Evolutionary conservation across 192 early-diverging fungal genomes (phyloP).

Genomic region (Coemansia sp.): DNA sequence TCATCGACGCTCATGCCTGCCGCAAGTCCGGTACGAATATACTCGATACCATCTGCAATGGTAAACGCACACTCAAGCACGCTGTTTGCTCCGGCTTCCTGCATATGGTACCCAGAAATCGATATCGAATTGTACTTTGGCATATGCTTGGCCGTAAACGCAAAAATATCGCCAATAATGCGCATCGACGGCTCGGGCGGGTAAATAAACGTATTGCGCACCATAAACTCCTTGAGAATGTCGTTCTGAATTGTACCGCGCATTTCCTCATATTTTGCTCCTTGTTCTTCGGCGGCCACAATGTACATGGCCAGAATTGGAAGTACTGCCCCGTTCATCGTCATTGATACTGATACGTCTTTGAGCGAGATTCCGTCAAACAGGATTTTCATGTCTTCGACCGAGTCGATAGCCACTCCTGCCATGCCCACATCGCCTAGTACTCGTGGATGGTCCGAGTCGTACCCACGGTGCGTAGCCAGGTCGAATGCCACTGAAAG

Average conservation of each 20-base stretch:
- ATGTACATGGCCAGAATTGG: constrained; percentile 91
- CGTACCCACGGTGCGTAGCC: constrained; percentile 87
- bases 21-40: constrained; percentile 69
- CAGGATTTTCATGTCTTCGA: constrained; percentile 91
- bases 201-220: constrained; percentile 92
- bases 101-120: constrained; percentile 93
- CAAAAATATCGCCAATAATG: constrained; percentile 88
- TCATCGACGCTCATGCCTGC: constrained; percentile 87
- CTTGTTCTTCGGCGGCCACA: constrained; percentile 85
- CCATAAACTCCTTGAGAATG: constrained; percentile 94
- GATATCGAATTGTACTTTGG: constrained; percentile 94
- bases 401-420: constrained; percentile 87
- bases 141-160: constrained; percentile 84
- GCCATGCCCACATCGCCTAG: constrained; percentile 92
- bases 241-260: constrained; percentile 91
- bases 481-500: constrained; percentile 87
- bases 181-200: constrained; percentile 89
- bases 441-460: constrained; percentile 88
- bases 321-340: constrained; percentile 93
- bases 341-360: constrained; percentile 91
- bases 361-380: constrained; percentile 88
- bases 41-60: constrained; percentile 86
- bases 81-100: constrained; percentile 86
- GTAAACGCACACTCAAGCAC: constrained; percentile 92
- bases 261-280: constrained; percentile 74